Base-by-base conservation (phyloP, 306 rosid genomes). In the Prunus campanulata region DNA sequence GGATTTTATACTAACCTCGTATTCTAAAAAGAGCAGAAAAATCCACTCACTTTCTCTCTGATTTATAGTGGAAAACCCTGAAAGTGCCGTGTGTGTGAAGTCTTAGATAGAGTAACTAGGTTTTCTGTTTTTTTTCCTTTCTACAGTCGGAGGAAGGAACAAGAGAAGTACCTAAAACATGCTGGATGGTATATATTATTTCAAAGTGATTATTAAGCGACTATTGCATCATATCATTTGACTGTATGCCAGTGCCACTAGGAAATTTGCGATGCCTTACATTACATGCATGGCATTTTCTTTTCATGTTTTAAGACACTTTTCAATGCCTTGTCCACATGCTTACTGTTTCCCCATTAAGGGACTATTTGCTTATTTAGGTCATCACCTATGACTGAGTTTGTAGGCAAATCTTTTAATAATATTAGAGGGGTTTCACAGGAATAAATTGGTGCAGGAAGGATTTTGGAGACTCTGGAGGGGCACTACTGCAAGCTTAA, bases 401-500 rank as follows among this genome's bases (percentile, higher is more conserved):
- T 71, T 69, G 68, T 68, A 50, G 19, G 61, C 49, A 70, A 83
- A 71, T 78, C 47, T 27, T 78, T 74, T 79, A 61, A 71, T 82
- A 65, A 74, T 70, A 30, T 59, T 71, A 77, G 68, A 77, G 79
- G 83, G 72, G 77, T 84, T 83, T 80, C 60, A 74, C 80, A 81
- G 87, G 87, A 68, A 63, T 82, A 35, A 79, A 67, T 79, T 84
- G 84, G 74, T 88, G 96, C 98, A 95, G 98, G 99, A 95, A 85
- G 99, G 99, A 50, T 84, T 90, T 70, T 24, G 77, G 51, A 89
- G 87, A 81, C 71, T 95, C 83, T 95, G 99, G 99, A 91, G 97
- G 83, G 99, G 99, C 84, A 92, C 99, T 42, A 68, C 70, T 79
- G 97, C 97, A 68, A 95, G 99, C 85, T 86, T 95, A 81, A 87